Percentiles rank a stretch among this genome's conserved stretches.
Evolutionary conservation across 257 asterid genomes (phyloP).

Genomic region (Anisodus tanguticus): DNA sequence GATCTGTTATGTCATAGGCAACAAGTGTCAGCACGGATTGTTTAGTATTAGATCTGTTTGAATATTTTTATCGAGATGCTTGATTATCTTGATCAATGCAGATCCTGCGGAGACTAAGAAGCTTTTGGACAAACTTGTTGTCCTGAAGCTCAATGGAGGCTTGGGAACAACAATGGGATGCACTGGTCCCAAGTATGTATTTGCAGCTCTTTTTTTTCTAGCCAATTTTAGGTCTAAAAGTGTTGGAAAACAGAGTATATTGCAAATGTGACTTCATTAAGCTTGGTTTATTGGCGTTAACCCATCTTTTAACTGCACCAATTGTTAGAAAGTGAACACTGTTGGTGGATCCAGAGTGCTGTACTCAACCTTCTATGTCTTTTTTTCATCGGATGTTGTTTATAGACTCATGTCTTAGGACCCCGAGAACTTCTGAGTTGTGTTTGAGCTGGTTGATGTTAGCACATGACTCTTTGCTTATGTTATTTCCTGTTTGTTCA

Average conservation of each 20-base stretch:
- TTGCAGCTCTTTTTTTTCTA: not conserved
- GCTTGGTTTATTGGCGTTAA: not conserved
- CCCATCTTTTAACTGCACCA: not conserved
- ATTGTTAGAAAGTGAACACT: not conserved
- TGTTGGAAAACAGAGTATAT: not conserved
- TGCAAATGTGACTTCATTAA: not conserved
- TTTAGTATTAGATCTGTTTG: not conserved
- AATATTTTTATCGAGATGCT: not conserved
- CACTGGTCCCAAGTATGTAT: conserved; percentile 93
- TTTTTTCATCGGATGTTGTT: not conserved
- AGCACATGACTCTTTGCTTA: not conserved
- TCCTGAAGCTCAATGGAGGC: conserved; percentile 97
- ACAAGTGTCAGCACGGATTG: not conserved
- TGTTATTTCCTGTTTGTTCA: not conserved
- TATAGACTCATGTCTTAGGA: not conserved
- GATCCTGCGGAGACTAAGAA: conserved; percentile 70
- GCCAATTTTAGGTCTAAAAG: not conserved
- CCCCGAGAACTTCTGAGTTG: not conserved
- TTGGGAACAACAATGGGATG: conserved; percentile 99
- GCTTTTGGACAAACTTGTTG: conserved; percentile 93
- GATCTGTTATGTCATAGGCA: not conserved
- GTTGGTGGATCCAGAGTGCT: not conserved
- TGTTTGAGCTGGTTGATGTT: not conserved
- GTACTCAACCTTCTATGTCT: not conserved
- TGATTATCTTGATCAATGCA: conserved; percentile 42